These are phyloP conservation scores for Exophiala aquamarina DNA, from an alignment of 2,329 filamentous ascomycete genomes.

Conservation along the genomic window DNA sequence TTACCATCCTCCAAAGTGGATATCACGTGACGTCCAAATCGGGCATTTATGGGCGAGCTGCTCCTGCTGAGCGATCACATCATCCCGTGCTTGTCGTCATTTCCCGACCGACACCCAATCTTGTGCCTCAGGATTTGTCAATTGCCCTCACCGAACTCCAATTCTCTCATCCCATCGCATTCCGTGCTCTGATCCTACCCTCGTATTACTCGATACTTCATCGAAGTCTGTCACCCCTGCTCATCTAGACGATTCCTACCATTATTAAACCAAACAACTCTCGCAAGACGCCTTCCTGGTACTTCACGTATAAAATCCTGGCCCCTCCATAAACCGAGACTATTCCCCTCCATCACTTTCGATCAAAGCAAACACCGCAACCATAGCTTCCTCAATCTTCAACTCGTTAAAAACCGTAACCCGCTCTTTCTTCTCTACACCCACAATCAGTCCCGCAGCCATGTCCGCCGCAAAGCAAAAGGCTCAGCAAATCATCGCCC, in stretches of 20 bases:
- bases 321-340: too few relatives aligned
- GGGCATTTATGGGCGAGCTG: background rate
- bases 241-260: too few relatives aligned
- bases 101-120: background rate
- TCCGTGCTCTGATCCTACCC: too few relatives aligned
- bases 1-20: too few relatives aligned
- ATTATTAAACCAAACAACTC: slow-evolving; percentile 6
- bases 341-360: too few relatives aligned
- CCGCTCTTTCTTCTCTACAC: slow-evolving; percentile 65
- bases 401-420: slow-evolving; percentile 58
- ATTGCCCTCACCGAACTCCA: background rate
- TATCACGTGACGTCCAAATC: background rate
- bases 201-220: too few relatives aligned
- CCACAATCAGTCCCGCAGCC: slow-evolving; percentile 56
- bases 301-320: too few relatives aligned
- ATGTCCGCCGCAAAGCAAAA: slow-evolving; percentile 85
- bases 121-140: slow-evolving; percentile 9
- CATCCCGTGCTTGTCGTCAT: slow-evolving; percentile 6
- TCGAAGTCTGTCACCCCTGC: too few relatives aligned
- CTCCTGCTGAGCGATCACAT: slow-evolving; percentile 3
- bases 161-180: background rate
- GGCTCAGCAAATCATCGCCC: slow-evolving; percentile 81
- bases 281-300: background rate
- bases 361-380: slow-evolving; percentile 26
- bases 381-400: slow-evolving; percentile 56